These are phyloP conservation scores for Trifolium fragiferum DNA, from an alignment of 306 rosid species.

Conservation along the genomic window DNA sequence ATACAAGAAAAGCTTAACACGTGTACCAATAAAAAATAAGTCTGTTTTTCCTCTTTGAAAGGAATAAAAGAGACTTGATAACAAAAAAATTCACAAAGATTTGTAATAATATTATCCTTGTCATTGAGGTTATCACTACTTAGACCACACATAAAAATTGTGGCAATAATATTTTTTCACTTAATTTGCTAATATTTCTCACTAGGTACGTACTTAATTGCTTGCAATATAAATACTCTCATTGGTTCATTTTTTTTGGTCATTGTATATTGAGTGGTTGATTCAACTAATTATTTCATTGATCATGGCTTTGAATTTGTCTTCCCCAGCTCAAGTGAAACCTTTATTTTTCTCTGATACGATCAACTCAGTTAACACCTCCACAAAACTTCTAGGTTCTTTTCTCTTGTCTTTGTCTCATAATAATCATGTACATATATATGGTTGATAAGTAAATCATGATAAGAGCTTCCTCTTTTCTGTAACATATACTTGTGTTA, in stretches of 20 bases:
- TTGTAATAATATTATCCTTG: constrained; percentile 16
- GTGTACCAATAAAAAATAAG: constrained; percentile 39
- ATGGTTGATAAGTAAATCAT: not conserved
- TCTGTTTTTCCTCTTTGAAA: too few relatives aligned
- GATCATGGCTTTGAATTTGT: constrained; percentile 74
- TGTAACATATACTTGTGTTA: not conserved
- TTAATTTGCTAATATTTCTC: not conserved
- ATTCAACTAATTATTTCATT: not conserved
- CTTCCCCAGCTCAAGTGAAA: constrained; percentile 76
- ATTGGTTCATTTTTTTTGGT: constrained; percentile 31
- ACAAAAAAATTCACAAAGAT: not conserved
- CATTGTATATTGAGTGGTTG: constrained; percentile 16
- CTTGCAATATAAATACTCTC: constrained; percentile 28
- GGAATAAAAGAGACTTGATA: too few relatives aligned
- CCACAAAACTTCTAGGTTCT: constrained; percentile 70
- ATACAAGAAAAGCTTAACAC: not conserved
- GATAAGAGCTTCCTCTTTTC: constrained; percentile 31
- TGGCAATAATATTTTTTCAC: constrained; percentile 22
- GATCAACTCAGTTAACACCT: constrained; percentile 50
- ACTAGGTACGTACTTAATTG: not conserved
- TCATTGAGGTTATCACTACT: constrained; percentile 33
- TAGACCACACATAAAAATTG: constrained; percentile 44
- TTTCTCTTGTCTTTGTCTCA: constrained; percentile 23
- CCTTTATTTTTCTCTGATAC: constrained; percentile 66
- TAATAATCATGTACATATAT: not conserved